phyloP scores from a whole-genome alignment of 2,329 filamentous ascomycete genomes.

The Emericellopsis cladophorae region DNA sequence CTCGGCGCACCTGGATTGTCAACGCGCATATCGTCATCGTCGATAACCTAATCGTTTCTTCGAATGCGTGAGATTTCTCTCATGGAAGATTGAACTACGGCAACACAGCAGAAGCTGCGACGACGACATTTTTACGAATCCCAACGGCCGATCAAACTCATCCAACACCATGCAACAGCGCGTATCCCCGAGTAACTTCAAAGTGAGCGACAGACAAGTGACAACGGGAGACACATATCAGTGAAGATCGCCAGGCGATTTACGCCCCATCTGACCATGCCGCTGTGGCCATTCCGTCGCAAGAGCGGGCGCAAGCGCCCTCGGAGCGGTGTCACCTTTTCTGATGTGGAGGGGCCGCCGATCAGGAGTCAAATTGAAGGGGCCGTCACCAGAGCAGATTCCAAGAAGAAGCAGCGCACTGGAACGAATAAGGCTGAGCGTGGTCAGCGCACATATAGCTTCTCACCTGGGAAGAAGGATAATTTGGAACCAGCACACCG shows the following conservation, averaged over 20 bases:
- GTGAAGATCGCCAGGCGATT: background rate
- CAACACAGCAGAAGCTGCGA: too few species aligned
- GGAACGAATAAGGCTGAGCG: conserved; percentile 35
- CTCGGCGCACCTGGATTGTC: too few species aligned
- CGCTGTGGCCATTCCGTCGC: conserved; percentile 73
- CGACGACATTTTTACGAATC: too few species aligned
- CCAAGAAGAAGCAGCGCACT: conserved; percentile 28
- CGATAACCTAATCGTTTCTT: too few species aligned
- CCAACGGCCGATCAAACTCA: too few species aligned
- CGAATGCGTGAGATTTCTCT: too few species aligned
- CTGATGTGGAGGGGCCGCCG: conserved; percentile 33
- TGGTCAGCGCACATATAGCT: conserved; percentile 42
- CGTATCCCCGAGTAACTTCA: too few species aligned
- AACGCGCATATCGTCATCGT: too few species aligned
- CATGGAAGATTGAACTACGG: too few species aligned
- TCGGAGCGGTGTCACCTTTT: conserved; percentile 37
- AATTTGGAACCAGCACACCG: conserved; percentile 23
- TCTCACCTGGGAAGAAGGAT: conserved; percentile 47
- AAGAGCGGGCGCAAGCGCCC: conserved; percentile 54
- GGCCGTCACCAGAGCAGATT: conserved; percentile 9
- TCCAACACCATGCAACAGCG: too few species aligned
- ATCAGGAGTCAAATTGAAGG: conserved; percentile 23
- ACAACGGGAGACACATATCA: background rate
- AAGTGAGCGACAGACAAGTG: background rate
- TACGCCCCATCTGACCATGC: conserved; percentile 35